phyloP scores from a whole-genome alignment of 345 rosid genomes.

The Eucalyptus brandiana region DNA sequence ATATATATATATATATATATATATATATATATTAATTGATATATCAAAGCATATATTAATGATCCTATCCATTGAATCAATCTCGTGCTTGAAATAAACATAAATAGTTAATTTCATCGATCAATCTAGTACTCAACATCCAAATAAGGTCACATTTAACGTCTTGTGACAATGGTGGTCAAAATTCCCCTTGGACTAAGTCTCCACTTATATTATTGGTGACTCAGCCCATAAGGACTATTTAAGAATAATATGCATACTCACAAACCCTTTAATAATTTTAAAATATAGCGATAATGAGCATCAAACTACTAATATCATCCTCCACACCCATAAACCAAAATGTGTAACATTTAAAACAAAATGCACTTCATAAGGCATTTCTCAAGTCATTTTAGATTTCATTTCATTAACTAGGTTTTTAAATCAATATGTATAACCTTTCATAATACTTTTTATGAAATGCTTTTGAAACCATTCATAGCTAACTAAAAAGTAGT shows the following conservation, averaged over 20 bases:
- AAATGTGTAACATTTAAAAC: no score
- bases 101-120: no score
- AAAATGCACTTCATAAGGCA: neutral
- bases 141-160: neutral
- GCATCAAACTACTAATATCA: no score
- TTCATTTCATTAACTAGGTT: neutral
- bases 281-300: no score
- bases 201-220: no score
- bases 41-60: neutral
- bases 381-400: neutral
- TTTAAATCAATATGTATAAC: neutral
- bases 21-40: no score
- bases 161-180: neutral
- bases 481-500: neutral
- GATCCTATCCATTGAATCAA: accelerated
- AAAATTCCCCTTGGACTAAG: no score
- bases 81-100: neutral
- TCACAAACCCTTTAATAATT: no score
- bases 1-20: no score
- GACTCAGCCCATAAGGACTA: no score
- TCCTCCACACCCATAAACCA: no score
- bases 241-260: no score
- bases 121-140: neutral
- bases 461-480: neutral
- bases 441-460: neutral